A percentile compares a stretch with the other conserved stretches of the same genome.
Evolutionary conservation across 345 rosid genomes (phyloP).

Genomic region (Hirschfeldia incana): DNA sequence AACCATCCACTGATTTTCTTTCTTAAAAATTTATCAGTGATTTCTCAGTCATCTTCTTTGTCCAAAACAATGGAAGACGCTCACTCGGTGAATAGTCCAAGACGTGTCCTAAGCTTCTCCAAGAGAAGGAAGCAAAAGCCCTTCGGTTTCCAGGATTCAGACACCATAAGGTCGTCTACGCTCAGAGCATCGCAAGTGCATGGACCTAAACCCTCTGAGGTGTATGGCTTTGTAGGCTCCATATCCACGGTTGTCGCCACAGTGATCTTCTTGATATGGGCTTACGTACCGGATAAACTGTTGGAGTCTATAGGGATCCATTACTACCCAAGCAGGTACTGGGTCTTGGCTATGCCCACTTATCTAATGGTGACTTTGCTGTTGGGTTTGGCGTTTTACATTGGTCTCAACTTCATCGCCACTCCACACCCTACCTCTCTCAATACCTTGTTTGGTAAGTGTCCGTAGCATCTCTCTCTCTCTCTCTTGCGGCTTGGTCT

Average conservation of each 20-base stretch:
- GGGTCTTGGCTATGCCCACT: conserved; percentile 81
- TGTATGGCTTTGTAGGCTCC: conserved; percentile 86
- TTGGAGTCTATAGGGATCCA: conserved; percentile 65
- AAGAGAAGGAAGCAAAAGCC: conserved; percentile 55
- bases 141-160: conserved; percentile 45
- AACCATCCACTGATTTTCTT: neutral
- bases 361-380: conserved; percentile 59
- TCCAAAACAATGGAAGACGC: conserved; percentile 56
- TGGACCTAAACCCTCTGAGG: conserved; percentile 82
- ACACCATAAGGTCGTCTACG: conserved; percentile 44
- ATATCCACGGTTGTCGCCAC: conserved; percentile 81
- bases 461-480: no score
- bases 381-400: conserved; percentile 55
- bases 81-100: conserved; percentile 72
- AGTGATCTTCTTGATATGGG: conserved; percentile 77
- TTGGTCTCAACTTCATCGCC: conserved; percentile 84
- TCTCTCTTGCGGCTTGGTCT: no score
- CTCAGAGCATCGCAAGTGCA: conserved; percentile 63
- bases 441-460: conserved; percentile 63
- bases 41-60: neutral
- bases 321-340: conserved; percentile 83
- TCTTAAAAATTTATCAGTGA: neutral
- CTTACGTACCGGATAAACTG: conserved; percentile 77
- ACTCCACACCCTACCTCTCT: conserved; percentile 66
- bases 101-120: conserved; percentile 71